Evolutionary conservation across 371 early-diverging fungal species (phyloP).

Genomic region (Dinochytrium kinnereticum): DNA sequence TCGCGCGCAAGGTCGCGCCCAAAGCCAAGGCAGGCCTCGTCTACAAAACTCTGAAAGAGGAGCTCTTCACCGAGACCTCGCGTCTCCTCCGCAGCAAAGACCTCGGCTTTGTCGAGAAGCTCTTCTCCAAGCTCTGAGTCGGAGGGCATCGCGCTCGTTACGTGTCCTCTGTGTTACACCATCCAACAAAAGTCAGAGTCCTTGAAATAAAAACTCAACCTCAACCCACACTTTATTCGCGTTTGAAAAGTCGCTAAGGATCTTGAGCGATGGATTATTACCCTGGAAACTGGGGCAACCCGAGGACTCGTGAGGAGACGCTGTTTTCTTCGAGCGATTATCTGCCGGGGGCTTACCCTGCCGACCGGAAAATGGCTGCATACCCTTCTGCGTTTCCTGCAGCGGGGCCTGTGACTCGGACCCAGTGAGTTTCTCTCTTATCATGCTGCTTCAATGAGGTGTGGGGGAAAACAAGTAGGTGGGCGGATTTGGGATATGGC

Average conservation of each 20-base stretch:
- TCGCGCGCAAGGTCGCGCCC: neutral
- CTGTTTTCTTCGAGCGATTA: slow-evolving; percentile 49
- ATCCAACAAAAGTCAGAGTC: too few species aligned
- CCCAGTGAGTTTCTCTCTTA: slow-evolving; percentile 38
- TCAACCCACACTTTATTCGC: too few species aligned
- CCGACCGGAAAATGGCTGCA: slow-evolving; percentile 25
- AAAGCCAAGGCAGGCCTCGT: neutral
- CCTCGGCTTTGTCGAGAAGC: neutral
- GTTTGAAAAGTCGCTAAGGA: too few species aligned
- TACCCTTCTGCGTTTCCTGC: slow-evolving; percentile 31
- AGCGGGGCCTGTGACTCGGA: slow-evolving; percentile 48
- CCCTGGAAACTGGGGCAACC: slow-evolving; percentile 84
- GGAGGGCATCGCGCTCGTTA: too few species aligned
- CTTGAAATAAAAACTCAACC: too few species aligned
- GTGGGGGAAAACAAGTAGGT: too few species aligned
- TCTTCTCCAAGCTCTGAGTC: neutral
- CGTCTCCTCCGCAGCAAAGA: neutral
- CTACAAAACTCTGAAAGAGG: neutral
- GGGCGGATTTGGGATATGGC: too few species aligned
- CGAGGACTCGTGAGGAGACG: slow-evolving; percentile 68
- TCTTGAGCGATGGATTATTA: slow-evolving; percentile 78
- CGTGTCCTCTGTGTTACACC: too few species aligned
- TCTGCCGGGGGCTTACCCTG: slow-evolving; percentile 56
- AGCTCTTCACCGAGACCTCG: neutral
- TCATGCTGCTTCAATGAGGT: too few species aligned